These are phyloP conservation scores for Mycoemilia scoparia DNA, from an alignment of 192 early-diverging fungal genomes.

Conservation along the genomic window DNA sequence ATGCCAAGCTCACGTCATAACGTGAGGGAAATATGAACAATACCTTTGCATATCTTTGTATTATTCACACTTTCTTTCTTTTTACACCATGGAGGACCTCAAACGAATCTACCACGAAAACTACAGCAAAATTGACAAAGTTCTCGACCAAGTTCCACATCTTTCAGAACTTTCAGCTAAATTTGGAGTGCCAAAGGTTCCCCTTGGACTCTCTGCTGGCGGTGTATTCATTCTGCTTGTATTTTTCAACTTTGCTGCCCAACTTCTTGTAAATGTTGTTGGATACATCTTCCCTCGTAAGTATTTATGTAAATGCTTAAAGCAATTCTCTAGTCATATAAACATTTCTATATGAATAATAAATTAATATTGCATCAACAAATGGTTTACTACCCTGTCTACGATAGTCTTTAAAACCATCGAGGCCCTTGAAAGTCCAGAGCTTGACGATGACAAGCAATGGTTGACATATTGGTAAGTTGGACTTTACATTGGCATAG, in stretches of 20 bases:
- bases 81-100: too few relatives aligned
- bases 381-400: background rate
- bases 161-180: too few relatives aligned
- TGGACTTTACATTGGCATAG: background rate
- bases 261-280: constrained; percentile 62
- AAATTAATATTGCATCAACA: background rate
- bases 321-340: background rate
- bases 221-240: constrained; percentile 49
- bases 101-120: too few relatives aligned
- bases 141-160: too few relatives aligned
- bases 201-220: constrained; percentile 34
- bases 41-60: too few relatives aligned
- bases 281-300: constrained; percentile 80
- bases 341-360: background rate
- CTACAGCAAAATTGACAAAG: too few relatives aligned
- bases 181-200: too few relatives aligned
- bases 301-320: constrained; percentile 1
- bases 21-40: too few relatives aligned
- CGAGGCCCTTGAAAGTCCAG: constrained; percentile 70
- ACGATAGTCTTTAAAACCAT: constrained; percentile 69
- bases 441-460: constrained; percentile 64
- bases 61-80: too few relatives aligned
- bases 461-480: constrained; percentile 79
- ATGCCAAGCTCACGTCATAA: too few relatives aligned
- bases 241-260: constrained; percentile 74